These are phyloP conservation scores for Pseudonectria foliicola DNA, from an alignment of 2,329 filamentous ascomycete species.

Conservation along the genomic window DNA sequence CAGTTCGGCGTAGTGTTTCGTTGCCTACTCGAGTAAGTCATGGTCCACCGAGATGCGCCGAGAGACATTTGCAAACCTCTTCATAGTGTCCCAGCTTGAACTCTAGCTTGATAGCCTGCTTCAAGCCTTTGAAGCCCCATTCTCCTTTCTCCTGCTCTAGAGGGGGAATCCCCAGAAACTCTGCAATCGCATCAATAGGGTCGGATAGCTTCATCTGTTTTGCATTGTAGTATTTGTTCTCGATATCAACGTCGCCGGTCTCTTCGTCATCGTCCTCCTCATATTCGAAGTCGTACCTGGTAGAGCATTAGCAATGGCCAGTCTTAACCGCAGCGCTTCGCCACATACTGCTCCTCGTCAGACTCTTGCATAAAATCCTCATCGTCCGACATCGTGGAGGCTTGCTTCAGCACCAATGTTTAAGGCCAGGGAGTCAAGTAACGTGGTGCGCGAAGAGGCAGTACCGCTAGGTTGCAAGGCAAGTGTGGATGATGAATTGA, in stretches of 20 bases:
- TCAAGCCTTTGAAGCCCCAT: constrained; percentile 97
- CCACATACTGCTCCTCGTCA: constrained; percentile 36
- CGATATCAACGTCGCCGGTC: constrained; percentile 83
- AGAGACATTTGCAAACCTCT: constrained; percentile 47
- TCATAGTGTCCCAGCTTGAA: constrained; percentile 87
- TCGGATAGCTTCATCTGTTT: constrained; percentile 90
- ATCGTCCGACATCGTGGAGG: constrained; percentile 42
- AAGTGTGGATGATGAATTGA: not conserved
- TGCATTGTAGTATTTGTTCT: constrained; percentile 99
- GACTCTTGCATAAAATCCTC: constrained; percentile 44
- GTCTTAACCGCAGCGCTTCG: constrained; percentile 3
- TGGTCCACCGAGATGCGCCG: not conserved
- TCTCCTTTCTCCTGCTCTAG: constrained; percentile 90
- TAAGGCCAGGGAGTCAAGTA: not conserved
- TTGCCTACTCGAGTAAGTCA: constrained; percentile 52
- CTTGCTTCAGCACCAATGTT: not conserved
- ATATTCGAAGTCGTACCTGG: constrained; percentile 90
- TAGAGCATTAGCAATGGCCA: constrained; percentile 10
- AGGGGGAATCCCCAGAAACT: constrained; percentile 82
- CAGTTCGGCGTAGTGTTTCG: constrained; percentile 88
- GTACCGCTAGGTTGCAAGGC: not conserved
- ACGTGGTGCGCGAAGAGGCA: not conserved
- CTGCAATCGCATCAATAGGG: constrained; percentile 79
- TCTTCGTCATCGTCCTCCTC: constrained; percentile 89
- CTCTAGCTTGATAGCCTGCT: constrained; percentile 96